Conservation (phyloP, 768 basidiomycete species). For the Lactifluus rugatus region DNA sequence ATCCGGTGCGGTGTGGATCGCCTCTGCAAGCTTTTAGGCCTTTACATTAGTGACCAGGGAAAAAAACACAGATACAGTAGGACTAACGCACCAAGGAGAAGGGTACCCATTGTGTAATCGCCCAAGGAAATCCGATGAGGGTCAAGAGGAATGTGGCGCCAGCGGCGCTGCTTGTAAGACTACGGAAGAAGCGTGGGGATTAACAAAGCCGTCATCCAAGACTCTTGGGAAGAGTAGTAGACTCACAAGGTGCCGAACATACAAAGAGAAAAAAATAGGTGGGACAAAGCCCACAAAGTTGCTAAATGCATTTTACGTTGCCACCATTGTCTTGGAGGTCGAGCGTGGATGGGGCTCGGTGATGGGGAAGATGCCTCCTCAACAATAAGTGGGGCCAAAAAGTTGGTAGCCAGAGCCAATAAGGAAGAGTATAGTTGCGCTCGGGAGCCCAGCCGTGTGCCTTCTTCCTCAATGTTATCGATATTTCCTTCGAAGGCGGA, state of each 20-base stretch:
- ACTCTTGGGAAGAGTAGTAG: background rate
- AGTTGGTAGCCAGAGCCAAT: slow-evolving; percentile 54
- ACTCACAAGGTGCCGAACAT: slow-evolving; percentile 83
- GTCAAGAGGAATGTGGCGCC: slow-evolving; percentile 71
- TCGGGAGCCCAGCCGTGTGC: slow-evolving; percentile 73
- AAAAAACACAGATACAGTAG: background rate
- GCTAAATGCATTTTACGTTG: slow-evolving; percentile 46
- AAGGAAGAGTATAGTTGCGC: slow-evolving; percentile 74
- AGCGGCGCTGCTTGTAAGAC: slow-evolving; percentile 58
- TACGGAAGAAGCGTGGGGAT: slow-evolving; percentile 25
- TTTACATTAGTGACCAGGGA: background rate
- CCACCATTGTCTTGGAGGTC: slow-evolving; percentile 13
- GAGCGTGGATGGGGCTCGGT: background rate
- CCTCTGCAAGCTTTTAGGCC: slow-evolving; percentile 53
- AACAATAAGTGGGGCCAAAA: slow-evolving; percentile 63
- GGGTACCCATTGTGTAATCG: slow-evolving; percentile 86
- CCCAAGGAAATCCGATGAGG: slow-evolving; percentile 85
- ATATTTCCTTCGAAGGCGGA: slow-evolving; percentile 22
- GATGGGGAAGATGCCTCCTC: background rate
- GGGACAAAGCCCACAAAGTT: slow-evolving; percentile 70
- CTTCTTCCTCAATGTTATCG: slow-evolving; percentile 46
- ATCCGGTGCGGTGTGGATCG: slow-evolving; percentile 62
- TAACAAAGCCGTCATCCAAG: background rate
- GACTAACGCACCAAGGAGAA: slow-evolving; percentile 62
- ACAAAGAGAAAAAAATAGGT: slow-evolving; percentile 60